Base-by-base conservation (phyloP, 2,329 filamentous ascomycete species). In the Fusarium chlamydosporum region DNA sequence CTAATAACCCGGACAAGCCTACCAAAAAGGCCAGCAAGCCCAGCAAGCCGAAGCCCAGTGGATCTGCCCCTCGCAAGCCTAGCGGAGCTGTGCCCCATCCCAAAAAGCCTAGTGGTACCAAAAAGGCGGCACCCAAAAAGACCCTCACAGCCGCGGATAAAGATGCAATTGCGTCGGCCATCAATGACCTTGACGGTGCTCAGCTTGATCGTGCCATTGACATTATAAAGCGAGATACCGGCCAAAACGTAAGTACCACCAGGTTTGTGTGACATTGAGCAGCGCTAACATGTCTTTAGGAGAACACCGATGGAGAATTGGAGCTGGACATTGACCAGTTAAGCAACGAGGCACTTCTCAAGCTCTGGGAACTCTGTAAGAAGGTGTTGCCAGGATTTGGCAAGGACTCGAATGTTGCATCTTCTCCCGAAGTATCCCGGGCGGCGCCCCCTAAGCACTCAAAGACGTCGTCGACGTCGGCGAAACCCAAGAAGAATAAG, bases 181-280 rank as follows among this genome's bases (percentile, higher is more conserved):
- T 97, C 68, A 92, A 91, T 73, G 90, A 90, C 66, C 88, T 98
- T 59, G 90, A 94, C 18, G 91, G 91, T 50, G 84, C 85, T n/a
- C 89, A 93, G 70, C 91, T 97, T 75, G 87, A 90, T 50, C 88
- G 89, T 71, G 93, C 95, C 1, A 92, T 97, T 33, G 89, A 91
- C 62, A 94, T 98, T 66, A 98, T 99, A 76, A 93, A 96, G 78
- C 89, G 88, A 69, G 95, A 97, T 71, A 97, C 82, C 79, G 92
- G 83, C 82, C 92, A 81, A 84, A 91, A 84, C 84, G 96, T 82
- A 86, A 88, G 84, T 86, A 78, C 60, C 23, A 45, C 8, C 8
- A 12, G 18, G 27, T 31, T 15, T 8, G 23, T 11, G 46, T 20
- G 7, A 29, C n/a, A 15, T 41, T 45, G 23, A 38, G n/a, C 12